Base-by-base conservation (phyloP, 2,329 filamentous ascomycete genomes). In the Sporothrix variecibatus region DNA sequence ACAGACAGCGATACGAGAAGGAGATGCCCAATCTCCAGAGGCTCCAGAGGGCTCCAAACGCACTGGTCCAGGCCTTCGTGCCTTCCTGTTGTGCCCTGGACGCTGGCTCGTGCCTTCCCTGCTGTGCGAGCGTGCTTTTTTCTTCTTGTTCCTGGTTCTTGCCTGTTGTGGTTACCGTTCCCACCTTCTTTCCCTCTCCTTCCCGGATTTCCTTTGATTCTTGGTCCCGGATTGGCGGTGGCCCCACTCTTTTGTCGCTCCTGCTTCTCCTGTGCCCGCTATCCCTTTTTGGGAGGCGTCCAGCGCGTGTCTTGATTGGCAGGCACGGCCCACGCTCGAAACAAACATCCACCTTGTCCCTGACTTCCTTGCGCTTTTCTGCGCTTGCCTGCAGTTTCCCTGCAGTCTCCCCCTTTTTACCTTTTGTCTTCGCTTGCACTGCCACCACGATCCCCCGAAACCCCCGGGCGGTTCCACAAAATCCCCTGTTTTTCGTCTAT, bases 321-420 rank as follows among this genome's bases (percentile, higher is more conserved):
- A n/a, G n/a, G 3, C n/a, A n/a, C 2, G n/a, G 65, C 43, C 65
- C 43, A 46, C 15, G 65, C 65, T 31, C 65, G 65, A 68, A 68
- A 68, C 65, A 68, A 68, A 68, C 43, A 49, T 23, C 40, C 65
- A 51, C 65, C 26, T 28, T 46, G 38, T 67, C 62, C 38, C 62
- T 43, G 38, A 65, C 26, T 28, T 26, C 11, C 43, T 46, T 46
- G 43, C 43, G 15, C 43, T 46, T 46, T 9, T 8, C 40, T n/a
- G 58, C 58, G 20, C 9, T 23, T 23, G 3, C 34, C 34, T 34
- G 34, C 34, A 34, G 34, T 34, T 7, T 23, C 60, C 60, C 28
- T 60, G 64, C 23, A 11, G 64, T 4, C 28, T n/a, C 6, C 62
- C 64, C 62, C 62, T 28, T 67, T 67, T 40, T 28, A 40, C 38